Percentiles rank a stretch among this genome's conserved stretches.
Conservation (phyloP, 106 monocot species). For the Chionographis japonica region DNA sequence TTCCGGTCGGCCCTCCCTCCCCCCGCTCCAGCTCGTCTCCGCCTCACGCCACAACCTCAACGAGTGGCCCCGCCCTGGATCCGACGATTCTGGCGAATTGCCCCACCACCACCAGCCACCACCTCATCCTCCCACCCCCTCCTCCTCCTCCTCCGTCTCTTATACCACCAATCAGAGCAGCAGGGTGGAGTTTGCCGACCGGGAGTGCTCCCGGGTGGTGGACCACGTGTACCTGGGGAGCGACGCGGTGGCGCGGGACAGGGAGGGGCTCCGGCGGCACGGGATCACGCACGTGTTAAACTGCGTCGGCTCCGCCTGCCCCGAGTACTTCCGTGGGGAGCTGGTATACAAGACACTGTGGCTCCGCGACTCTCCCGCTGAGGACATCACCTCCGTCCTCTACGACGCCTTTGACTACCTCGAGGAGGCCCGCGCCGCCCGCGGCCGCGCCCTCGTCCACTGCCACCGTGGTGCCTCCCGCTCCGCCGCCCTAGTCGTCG, state of each 20-base stretch:
- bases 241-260: constrained; percentile 60
- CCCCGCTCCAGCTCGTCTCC: constrained; percentile 25
- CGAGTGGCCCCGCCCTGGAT: constrained; percentile 34
- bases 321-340: constrained; percentile 51
- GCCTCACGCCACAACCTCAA: constrained; percentile 5
- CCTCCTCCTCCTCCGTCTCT: neutral
- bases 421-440: constrained; percentile 39
- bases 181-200: constrained; percentile 1
- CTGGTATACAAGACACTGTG: constrained; percentile 63
- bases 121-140: constrained; percentile 12
- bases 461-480: constrained; percentile 66
- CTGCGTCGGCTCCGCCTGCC: constrained; percentile 63
- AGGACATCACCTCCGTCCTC: constrained; percentile 70
- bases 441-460: constrained; percentile 61
- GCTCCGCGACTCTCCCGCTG: constrained; percentile 63
- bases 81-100: constrained; percentile 24
- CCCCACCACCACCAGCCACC: constrained; percentile 2
- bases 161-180: neutral
- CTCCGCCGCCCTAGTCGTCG: constrained; percentile 68
- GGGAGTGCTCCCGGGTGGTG: constrained; percentile 54
- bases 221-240: constrained; percentile 72
- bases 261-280: constrained; percentile 42
- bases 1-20: constrained; percentile 18
- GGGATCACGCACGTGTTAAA: constrained; percentile 81
- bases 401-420: constrained; percentile 81